phyloP scores from a whole-genome alignment of 2,329 filamentous ascomycete genomes.

The Pseudonectria foliicola region DNA sequence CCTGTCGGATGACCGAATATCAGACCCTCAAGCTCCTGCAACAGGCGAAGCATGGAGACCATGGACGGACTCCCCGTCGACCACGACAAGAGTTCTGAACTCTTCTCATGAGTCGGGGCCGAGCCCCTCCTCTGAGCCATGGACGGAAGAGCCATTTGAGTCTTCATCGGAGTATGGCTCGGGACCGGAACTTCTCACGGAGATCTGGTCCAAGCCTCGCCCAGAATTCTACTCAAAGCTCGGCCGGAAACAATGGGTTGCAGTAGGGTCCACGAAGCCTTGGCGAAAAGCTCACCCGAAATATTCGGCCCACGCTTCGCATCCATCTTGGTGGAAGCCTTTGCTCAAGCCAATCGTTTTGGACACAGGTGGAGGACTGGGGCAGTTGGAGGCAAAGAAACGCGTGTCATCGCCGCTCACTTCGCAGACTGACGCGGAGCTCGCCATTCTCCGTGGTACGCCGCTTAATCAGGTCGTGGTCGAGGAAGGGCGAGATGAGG shows the following conservation, averaged over 20 bases:
- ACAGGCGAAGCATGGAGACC: constrained; percentile 2
- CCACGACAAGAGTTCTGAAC: neutral
- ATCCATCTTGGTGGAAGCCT: too few species aligned
- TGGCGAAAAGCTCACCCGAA: too few species aligned
- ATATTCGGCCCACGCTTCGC: too few species aligned
- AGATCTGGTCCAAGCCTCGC: too few species aligned
- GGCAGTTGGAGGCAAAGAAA: constrained; percentile 7
- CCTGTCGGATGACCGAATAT: constrained; percentile 2
- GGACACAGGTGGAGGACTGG: constrained; percentile 13
- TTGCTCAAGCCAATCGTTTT: constrained; percentile 2
- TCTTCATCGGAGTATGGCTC: too few species aligned
- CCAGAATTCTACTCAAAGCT: too few species aligned
- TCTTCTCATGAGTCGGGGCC: too few species aligned
- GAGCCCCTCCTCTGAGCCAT: too few species aligned
- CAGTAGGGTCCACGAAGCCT: too few species aligned
- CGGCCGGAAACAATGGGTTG: too few species aligned
- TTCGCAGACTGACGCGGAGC: neutral
- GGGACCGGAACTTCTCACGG: too few species aligned
- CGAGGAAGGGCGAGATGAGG: constrained; percentile 6
- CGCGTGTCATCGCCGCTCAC: constrained; percentile 1
- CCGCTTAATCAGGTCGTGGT: constrained; percentile 1
- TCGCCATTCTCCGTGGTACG: neutral
- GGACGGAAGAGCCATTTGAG: too few species aligned
- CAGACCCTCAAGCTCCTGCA: constrained; percentile 5
- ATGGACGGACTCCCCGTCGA: constrained; percentile 2